Percentiles rank a stretch among this genome's conserved stretches.
These are phyloP conservation scores for Thuidium tamariscinum DNA, from an alignment of 225 moss, liverwort and hornwort species.

Conservation along the genomic window DNA sequence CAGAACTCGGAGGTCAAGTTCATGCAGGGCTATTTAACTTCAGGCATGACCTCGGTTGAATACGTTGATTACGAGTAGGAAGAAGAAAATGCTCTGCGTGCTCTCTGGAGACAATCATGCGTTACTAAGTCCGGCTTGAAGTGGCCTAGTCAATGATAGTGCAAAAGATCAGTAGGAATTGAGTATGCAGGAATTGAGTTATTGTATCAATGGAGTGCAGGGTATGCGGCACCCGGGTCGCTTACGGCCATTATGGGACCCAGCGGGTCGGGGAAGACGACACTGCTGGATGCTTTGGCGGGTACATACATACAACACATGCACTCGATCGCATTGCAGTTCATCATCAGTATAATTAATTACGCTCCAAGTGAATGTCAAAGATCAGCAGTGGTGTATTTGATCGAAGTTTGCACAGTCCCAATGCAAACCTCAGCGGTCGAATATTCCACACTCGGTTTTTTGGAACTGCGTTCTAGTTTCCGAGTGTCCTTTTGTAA, in stretches of 20 bases:
- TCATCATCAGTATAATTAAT: background rate
- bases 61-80: background rate
- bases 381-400: background rate
- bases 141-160: background rate
- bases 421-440: background rate
- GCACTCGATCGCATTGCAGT: background rate
- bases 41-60: background rate
- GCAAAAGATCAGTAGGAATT: no score
- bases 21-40: no score
- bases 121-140: background rate
- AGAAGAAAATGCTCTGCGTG: background rate
- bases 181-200: background rate
- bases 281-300: conserved; percentile 60
- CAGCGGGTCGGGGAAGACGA: conserved; percentile 59
- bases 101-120: background rate
- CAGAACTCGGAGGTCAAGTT: background rate
- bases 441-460: background rate
- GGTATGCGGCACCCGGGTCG: conserved; percentile 59
- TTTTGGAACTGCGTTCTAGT: background rate
- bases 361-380: background rate
- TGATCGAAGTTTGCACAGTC: background rate
- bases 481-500: background rate
- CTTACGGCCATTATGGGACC: conserved; percentile 67
- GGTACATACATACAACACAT: background rate
- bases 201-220: background rate